These are phyloP conservation scores for Apocynum venetum DNA, from an alignment of 257 asterid species.

Conservation along the genomic window DNA sequence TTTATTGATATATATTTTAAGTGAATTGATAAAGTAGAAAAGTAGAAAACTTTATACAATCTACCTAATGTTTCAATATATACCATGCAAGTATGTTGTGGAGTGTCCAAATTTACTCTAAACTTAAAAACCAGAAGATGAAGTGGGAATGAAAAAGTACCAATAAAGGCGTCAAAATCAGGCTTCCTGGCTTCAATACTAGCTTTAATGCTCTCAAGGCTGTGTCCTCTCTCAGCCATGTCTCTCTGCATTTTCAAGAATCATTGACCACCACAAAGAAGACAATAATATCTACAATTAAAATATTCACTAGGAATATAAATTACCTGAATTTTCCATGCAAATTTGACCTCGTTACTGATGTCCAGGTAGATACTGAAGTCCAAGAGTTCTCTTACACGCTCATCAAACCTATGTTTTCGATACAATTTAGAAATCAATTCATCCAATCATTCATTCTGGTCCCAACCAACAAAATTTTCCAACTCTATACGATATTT, in stretches of 20 bases:
- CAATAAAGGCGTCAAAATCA: conserved; percentile 92
- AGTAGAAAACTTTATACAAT: no score
- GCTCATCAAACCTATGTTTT: conserved; percentile 65
- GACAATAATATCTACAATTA: background rate
- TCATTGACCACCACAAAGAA: background rate
- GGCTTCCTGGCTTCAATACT: conserved; percentile 95
- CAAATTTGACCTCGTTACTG: conserved; percentile 94
- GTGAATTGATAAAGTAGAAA: no score
- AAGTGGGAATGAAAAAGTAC: conserved; percentile 28
- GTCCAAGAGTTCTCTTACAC: conserved; percentile 95
- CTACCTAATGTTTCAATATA: no score
- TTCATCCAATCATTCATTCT: background rate
- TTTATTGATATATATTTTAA: no score
- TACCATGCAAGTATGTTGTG: no score
- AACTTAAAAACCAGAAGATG: background rate
- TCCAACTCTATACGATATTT: no score
- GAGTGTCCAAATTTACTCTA: background rate
- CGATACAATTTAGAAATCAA: background rate
- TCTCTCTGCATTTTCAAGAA: conserved; percentile 65
- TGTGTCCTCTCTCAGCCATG: conserved; percentile 99
- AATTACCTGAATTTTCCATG: conserved; percentile 70
- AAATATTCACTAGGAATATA: background rate
- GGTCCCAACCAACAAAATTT: no score
- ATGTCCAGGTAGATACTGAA: conserved; percentile 95
- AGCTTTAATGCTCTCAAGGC: conserved; percentile 95